These are phyloP conservation scores for Macrocystidia cucumis DNA, from an alignment of 1,284 basidiomycete species.

Conservation along the genomic window DNA sequence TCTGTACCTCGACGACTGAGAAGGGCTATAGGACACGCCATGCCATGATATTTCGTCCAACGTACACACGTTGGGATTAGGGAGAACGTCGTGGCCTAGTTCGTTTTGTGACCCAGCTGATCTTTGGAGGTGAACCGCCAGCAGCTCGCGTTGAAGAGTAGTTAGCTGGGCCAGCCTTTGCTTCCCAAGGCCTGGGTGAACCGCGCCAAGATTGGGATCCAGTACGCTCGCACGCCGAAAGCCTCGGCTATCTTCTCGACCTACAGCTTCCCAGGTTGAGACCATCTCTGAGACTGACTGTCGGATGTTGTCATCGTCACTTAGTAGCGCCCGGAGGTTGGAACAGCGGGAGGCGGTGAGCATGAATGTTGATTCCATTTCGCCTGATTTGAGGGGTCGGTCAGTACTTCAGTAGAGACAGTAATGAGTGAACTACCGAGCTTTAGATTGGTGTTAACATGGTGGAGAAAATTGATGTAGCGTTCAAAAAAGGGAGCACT, in stretches of 20 bases:
- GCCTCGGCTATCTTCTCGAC: slow-evolving; percentile 14
- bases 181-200: too few relatives aligned
- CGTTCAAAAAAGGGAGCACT: slow-evolving; percentile 24
- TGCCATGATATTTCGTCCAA: slow-evolving; percentile 8
- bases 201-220: slow-evolving; percentile 9
- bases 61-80: slow-evolving; percentile 2
- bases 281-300: slow-evolving; percentile 11
- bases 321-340: slow-evolving; percentile 15
- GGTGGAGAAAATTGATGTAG: slow-evolving; percentile 25
- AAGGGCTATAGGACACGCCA: slow-evolving; percentile 11
- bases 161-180: neutral
- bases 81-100: neutral
- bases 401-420: neutral
- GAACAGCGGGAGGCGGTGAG: slow-evolving; percentile 10
- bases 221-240: slow-evolving; percentile 13
- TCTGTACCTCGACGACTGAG: slow-evolving; percentile 6
- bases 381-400: slow-evolving; percentile 13
- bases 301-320: slow-evolving; percentile 13
- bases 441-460: slow-evolving; percentile 22
- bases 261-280: slow-evolving; percentile 9
- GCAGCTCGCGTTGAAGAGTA: slow-evolving; percentile 1
- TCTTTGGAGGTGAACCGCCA: slow-evolving; percentile 1
- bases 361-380: slow-evolving; percentile 16
- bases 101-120: too few relatives aligned
- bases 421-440: slow-evolving; percentile 13